Base-by-base conservation (phyloP, 495 filamentous ascomycete genomes). In the Penicillium ochrochloron region DNA sequence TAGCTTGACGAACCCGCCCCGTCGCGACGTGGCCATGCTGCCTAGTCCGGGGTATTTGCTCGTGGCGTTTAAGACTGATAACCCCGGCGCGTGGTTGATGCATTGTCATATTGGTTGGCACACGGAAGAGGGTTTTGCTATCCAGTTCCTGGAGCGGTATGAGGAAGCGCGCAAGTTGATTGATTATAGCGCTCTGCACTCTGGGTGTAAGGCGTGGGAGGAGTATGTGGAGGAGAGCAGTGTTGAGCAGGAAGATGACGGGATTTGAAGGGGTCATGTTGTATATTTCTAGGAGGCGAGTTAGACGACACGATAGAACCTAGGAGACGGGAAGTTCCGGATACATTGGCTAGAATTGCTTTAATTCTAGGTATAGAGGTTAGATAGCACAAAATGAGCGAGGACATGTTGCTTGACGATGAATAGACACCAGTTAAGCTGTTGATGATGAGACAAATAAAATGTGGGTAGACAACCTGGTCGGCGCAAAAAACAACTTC, bases 171-270 rank as follows among this genome's bases (percentile, higher is more conserved):
- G n/a, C n/a, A n/a, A n/a, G n/a, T n/a, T n/a, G n/a, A n/a, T n/a
- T n/a, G n/a, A n/a, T n/a, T n/a, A n/a, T n/a, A n/a, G n/a, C n/a
- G n/a, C 12, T 19, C 33, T 52, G 9, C 29, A 60, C 12, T 21
- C 23, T 50, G 29, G 29, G 27, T 59, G 57, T 17, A 27, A 44
- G n/a, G 37, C 25, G 10, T 59, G 57, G 57, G 57, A 48, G 35
- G 42, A 41, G 25, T 59, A 59, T 35, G 57, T 44, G 8, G 19
- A 29, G 15, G 44, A 23, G 21, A 37, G 31, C 21, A 52, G 17
- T 4, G 25, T 53, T 37, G 46, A 15, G 44, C 44, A 60, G 46
- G 34, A 37, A 19, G 46, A 60, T 29, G 42, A 46, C 15, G 59
- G 59, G 6, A 48, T 60, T 34, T 56, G 29, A 31, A n/a, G 2